Conservation (phyloP, 2,329 filamentous ascomycete species). For the Teratosphaeria nubilosa region DNA sequence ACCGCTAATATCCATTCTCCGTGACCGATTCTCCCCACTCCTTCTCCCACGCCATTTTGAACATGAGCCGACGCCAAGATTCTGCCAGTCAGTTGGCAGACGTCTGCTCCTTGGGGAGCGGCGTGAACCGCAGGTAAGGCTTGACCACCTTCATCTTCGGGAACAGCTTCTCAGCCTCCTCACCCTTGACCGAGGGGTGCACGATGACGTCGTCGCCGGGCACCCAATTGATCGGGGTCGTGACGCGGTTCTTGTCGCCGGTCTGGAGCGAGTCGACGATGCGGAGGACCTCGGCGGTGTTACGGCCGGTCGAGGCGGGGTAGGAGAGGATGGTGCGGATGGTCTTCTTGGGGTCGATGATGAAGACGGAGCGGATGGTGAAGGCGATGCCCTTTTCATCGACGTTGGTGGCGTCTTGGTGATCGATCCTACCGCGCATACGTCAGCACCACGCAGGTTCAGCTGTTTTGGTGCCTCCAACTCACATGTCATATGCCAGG, state of each 20-base stretch:
- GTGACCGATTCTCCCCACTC: conserved; percentile 10
- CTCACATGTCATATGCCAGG: conserved; percentile 42
- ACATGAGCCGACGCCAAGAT: conserved; percentile 5
- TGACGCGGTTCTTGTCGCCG: conserved; percentile 50
- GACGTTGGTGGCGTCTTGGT: conserved; percentile 49
- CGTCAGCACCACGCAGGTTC: background rate
- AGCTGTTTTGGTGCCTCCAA: background rate
- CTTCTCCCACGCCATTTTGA: conserved; percentile 9
- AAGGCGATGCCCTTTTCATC: conserved; percentile 48
- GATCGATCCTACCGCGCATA: conserved; percentile 34
- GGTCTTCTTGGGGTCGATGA: conserved; percentile 56
- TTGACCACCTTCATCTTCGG: conserved; percentile 51
- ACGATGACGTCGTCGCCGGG: conserved; percentile 52
- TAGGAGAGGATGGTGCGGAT: conserved; percentile 54
- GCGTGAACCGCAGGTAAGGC: conserved; percentile 52
- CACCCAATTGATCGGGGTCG: conserved; percentile 54
- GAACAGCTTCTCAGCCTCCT: conserved; percentile 49
- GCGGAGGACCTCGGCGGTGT: conserved; percentile 44
- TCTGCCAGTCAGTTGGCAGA: conserved; percentile 31
- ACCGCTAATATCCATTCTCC: background rate
- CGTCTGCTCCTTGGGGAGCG: conserved; percentile 49
- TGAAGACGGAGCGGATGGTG: conserved; percentile 55
- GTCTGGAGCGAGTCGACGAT: conserved; percentile 44
- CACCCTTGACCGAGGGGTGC: conserved; percentile 48
- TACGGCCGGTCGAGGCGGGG: conserved; percentile 51